Conservation (phyloP, 2,329 filamentous ascomycete genomes). For the Moelleriella libera region DNA sequence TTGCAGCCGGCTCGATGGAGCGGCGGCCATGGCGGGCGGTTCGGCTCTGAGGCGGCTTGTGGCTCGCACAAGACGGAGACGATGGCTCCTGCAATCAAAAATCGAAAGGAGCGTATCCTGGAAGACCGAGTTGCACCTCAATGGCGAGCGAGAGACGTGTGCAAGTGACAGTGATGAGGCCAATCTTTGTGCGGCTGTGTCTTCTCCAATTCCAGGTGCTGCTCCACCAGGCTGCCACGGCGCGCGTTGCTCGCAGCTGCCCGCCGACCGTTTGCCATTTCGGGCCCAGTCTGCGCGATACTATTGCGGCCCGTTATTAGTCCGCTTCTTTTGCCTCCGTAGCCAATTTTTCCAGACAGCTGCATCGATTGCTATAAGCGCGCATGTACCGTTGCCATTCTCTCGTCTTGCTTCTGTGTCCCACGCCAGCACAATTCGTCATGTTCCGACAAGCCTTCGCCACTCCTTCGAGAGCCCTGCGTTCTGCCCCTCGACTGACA, state of each 20-base stretch:
- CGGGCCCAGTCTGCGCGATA: background rate
- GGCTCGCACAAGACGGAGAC: too few species aligned
- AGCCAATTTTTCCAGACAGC: background rate
- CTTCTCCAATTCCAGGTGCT: too few species aligned
- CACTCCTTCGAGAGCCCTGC: slow-evolving; percentile 27
- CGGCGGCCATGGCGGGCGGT: slow-evolving; percentile 34
- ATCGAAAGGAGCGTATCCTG: too few species aligned
- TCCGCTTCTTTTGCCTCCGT: slow-evolving; percentile 9
- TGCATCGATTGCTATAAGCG: slow-evolving; percentile 13
- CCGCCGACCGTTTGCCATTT: background rate
- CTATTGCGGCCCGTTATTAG: slow-evolving; percentile 14
- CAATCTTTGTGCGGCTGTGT: background rate
- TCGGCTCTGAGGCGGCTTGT: background rate
- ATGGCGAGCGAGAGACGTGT: too few species aligned
- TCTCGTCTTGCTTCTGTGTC: slow-evolving; percentile 3
- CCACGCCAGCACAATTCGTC: slow-evolving; percentile 5
- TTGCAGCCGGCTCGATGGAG: slow-evolving; percentile 55
- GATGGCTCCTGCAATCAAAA: too few species aligned
- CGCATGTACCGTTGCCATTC: slow-evolving; percentile 4
- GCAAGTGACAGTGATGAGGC: background rate
- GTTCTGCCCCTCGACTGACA: slow-evolving; percentile 23
- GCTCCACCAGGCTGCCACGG: slow-evolving; percentile 19
- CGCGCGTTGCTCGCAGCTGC: slow-evolving; percentile 8
- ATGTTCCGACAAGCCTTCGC: slow-evolving; percentile 34
- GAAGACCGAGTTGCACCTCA: too few species aligned